phyloP scores from a whole-genome alignment of 192 early-diverging fungal genomes.

The Entophlyctis helioformis region DNA sequence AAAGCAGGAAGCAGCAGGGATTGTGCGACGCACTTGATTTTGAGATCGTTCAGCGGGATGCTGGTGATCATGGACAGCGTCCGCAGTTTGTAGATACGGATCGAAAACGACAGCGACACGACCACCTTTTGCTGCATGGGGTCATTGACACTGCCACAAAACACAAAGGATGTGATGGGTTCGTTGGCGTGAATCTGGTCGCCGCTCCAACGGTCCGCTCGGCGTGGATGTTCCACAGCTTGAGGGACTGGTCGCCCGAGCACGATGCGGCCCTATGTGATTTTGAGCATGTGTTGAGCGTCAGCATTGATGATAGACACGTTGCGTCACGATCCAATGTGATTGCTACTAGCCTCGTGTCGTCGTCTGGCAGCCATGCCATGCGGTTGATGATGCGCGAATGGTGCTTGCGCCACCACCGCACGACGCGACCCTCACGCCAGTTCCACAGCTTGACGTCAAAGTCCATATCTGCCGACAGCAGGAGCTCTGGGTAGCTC shows the following conservation, averaged over 20 bases:
- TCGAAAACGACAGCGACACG: constrained; percentile 27
- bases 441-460: constrained; percentile 49
- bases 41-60: constrained; percentile 26
- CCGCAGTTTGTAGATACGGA: constrained; percentile 38
- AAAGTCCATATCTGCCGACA: constrained; percentile 46
- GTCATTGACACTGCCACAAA: constrained; percentile 27
- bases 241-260: constrained; percentile 41
- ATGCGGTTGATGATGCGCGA: constrained; percentile 33
- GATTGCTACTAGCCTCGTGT: constrained; percentile 12
- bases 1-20: neutral
- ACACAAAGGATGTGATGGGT: constrained; percentile 42
- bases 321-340: no score
- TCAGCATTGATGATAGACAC: neutral
- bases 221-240: constrained; percentile 31
- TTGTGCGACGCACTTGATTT: constrained; percentile 9
- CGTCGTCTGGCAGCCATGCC: constrained; percentile 25
- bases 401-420: constrained; percentile 37
- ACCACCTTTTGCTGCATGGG: constrained; percentile 21
- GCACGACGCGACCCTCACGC: constrained; percentile 14
- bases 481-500: constrained; percentile 12
- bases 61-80: constrained; percentile 31
- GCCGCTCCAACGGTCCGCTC: constrained; percentile 8
- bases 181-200: constrained; percentile 38
- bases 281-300: neutral
- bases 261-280: constrained; percentile 30